Evolutionary conservation across 2,329 filamentous ascomycete genomes (phyloP).

Genomic region (Zymoseptoria tritici): DNA sequence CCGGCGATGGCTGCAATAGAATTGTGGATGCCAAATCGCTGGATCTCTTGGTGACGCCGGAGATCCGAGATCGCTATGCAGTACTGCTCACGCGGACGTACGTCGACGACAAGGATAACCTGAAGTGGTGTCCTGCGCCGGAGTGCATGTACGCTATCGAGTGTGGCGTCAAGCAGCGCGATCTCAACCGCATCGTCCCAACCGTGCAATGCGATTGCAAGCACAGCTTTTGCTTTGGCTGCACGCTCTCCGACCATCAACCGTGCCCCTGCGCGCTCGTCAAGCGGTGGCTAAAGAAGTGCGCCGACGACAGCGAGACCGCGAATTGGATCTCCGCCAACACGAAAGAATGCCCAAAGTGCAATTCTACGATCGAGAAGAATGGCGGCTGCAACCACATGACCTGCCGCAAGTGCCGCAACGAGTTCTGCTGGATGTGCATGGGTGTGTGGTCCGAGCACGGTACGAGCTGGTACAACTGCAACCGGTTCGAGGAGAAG

Average conservation of each 20-base stretch:
- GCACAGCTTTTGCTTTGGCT: constrained; percentile 91
- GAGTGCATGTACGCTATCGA: constrained; percentile 92
- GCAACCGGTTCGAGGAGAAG: constrained; percentile 95
- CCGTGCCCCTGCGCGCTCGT: constrained; percentile 86
- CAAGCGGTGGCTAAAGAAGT: constrained; percentile 96
- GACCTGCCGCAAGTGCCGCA: constrained; percentile 91
- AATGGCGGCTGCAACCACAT: constrained; percentile 98
- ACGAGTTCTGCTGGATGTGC: constrained; percentile 99
- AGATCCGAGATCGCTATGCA: constrained; percentile 61
- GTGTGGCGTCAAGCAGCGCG: constrained; percentile 79
- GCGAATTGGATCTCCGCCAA: constrained; percentile 99
- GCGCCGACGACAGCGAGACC: constrained; percentile 94
- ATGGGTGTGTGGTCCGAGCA: constrained; percentile 99
- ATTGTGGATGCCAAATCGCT: constrained; percentile 88
- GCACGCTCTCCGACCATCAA: constrained; percentile 81
- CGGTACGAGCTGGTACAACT: constrained; percentile 99
- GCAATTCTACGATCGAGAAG: constrained; percentile 96
- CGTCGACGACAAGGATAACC: constrained; percentile 89
- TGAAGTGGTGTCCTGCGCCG: constrained; percentile 98
- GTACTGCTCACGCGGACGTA: constrained; percentile 86
- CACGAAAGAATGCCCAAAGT: constrained; percentile 95
- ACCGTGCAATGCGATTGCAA: constrained; percentile 81
- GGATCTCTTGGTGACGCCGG: constrained; percentile 60
- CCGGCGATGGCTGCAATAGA: constrained; percentile 75
- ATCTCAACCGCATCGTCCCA: constrained; percentile 76